phyloP scores from a whole-genome alignment of 768 basidiomycete genomes.

The Cystofilobasidium capitatum region DNA sequence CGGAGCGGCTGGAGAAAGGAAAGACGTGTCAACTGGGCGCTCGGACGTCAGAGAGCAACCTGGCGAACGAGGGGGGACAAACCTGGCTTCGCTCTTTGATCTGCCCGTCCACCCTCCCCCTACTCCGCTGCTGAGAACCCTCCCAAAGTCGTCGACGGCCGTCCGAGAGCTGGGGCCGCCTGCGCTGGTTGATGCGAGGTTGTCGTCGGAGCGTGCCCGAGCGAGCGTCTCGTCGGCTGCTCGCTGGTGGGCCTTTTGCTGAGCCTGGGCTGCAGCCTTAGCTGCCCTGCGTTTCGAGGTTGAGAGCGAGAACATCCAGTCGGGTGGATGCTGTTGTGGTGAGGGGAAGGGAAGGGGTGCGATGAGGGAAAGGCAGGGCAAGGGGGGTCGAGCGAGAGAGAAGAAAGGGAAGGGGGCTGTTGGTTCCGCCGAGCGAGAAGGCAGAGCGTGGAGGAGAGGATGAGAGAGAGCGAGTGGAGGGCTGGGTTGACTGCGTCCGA shows the following conservation, averaged over 20 bases:
- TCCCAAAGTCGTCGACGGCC: no score
- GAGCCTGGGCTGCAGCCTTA: background rate
- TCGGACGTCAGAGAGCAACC: no score
- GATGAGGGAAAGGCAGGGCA: background rate
- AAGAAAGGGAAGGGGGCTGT: background rate
- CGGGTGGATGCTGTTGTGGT: background rate
- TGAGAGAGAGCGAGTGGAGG: background rate
- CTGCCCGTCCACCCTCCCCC: no score
- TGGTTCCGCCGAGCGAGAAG: background rate
- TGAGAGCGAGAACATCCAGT: constrained; percentile 5
- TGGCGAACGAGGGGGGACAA: no score
- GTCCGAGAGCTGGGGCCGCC: no score
- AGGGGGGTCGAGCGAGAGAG: background rate
- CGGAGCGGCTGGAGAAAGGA: background rate
- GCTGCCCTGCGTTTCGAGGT: background rate
- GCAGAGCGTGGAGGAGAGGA: background rate
- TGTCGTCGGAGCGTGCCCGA: no score
- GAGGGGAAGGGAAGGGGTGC: background rate
- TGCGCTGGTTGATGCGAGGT: background rate
- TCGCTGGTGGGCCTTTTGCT: background rate
- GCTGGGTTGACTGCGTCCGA: no score
- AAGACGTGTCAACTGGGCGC: no score
- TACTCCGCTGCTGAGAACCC: no score
- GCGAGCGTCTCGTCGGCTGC: no score
- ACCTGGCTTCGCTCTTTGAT: no score